Evolutionary conservation across 441 rosid genomes (phyloP), one percentile per base, ranked within the genome.

Genomic region (Populus hybrid): DNA sequence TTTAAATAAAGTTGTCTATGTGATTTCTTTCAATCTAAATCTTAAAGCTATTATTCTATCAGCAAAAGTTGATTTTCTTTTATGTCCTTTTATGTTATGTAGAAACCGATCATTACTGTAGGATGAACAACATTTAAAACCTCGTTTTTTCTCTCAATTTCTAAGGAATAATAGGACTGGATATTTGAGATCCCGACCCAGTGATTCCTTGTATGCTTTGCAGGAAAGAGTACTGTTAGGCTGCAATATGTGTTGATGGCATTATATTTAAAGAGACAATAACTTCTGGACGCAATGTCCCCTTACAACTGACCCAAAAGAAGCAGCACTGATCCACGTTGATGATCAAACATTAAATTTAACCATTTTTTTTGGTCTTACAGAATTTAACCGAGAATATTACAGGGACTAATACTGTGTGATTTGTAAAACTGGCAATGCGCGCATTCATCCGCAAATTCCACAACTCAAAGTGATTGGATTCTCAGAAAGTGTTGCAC

Each of bases 381-480:
- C 1, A 10, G 14, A 40, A 38, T 2, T 38, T 9, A 38, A 40
- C 12, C 46, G 46, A 40, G 46, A 40, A 40, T 40, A 40, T 0
- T 40, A 40, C 46, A 40, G 46, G 46, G 46, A 11, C 46, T 40
- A 10, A 40, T 10, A 40, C 14, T 40, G 46, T 10, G 46, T 40
- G 46, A 40, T 40, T 2, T 40, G 0, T 0, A 40, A 40, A 40
- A 40, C 46, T 10, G 12, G 12, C 4, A 32, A 28, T 28, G 34
- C 1, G 34, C 34, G 87, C 78, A 82, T 88, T 64, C 84, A 83
- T 59, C 86, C 88, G 1, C 66, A 36, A 21, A 86, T 86, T 30
- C 91, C 91, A 18, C 89, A 88, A 40, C 84, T 86, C n/a, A 83
- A 88, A 6, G 76, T 85, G 32, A 73, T 88, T 1, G 88, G 89